phyloP scores from a whole-genome alignment of 805 yeast genomes.

The Candida schatavii region DNA sequence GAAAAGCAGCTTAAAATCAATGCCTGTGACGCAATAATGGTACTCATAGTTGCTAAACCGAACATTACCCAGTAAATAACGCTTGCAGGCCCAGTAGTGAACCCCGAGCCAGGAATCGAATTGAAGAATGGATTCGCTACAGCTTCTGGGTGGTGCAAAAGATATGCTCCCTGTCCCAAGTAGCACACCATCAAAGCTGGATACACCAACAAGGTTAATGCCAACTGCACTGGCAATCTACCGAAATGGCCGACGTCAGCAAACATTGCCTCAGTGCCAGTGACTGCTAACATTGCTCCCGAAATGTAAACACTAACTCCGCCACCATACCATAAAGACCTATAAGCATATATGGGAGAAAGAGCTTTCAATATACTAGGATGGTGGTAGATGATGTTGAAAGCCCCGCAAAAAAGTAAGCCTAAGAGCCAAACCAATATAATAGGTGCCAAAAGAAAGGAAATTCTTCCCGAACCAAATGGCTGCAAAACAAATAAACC shows the following conservation, averaged over 20 bases:
- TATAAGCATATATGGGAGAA: constrained; percentile 51
- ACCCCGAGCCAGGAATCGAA: constrained; percentile 55
- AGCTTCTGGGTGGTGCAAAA: constrained; percentile 37
- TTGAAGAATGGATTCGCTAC: constrained; percentile 44
- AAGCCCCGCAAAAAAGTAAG: constrained; percentile 44
- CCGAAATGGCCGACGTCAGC: constrained; percentile 62
- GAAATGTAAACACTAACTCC: constrained; percentile 46
- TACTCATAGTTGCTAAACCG: constrained; percentile 51
- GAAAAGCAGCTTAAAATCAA: constrained; percentile 54
- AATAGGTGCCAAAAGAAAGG: constrained; percentile 53
- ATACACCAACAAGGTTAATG: constrained; percentile 45
- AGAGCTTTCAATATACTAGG: constrained; percentile 47
- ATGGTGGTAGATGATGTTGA: constrained; percentile 38
- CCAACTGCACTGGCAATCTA: constrained; percentile 45
- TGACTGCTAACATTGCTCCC: constrained; percentile 51
- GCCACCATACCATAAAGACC: constrained; percentile 35
- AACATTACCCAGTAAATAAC: constrained; percentile 50
- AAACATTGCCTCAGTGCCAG: constrained; percentile 65
- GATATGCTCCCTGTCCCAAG: constrained; percentile 57
- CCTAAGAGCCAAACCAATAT: constrained; percentile 50
- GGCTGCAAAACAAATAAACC: constrained; percentile 46
- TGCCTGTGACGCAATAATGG: constrained; percentile 62
- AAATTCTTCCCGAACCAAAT: constrained; percentile 49
- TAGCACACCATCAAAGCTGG: constrained; percentile 53
- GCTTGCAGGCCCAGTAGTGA: constrained; percentile 37